A percentile compares a stretch with the other conserved stretches of the same genome.
Conservation (phyloP, 148 eudicot species). For the Oxyria digyna region DNA sequence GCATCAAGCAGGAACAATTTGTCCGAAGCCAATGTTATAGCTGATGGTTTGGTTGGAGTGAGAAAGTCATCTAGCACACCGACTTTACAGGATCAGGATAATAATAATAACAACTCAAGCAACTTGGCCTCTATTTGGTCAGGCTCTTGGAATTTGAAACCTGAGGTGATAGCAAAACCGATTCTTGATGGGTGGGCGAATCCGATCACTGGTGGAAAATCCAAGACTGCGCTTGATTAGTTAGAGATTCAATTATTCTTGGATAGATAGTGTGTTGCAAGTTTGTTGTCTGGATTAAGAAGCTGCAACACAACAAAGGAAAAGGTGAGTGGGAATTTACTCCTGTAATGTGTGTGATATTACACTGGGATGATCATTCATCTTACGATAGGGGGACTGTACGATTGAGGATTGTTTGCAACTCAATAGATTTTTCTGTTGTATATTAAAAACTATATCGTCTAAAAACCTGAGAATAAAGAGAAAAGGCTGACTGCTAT, state of each 20-base stretch:
- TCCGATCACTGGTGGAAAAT: constrained; percentile 49
- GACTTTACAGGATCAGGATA: constrained; percentile 59
- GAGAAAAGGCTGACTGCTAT: background rate
- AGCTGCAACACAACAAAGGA: background rate
- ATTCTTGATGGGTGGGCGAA: constrained; percentile 77
- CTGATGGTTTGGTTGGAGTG: constrained; percentile 37
- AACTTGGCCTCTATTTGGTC: constrained; percentile 54
- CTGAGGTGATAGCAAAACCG: constrained; percentile 55
- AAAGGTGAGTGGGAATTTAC: background rate
- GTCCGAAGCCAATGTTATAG: constrained; percentile 14
- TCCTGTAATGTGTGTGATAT: background rate
- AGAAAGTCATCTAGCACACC: constrained; percentile 80
- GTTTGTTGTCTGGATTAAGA: constrained; percentile 3
- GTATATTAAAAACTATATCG: background rate
- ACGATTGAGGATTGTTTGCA: background rate
- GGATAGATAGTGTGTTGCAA: background rate
- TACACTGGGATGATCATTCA: background rate
- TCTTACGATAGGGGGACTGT: background rate
- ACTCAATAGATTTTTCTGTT: background rate
- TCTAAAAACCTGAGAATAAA: background rate
- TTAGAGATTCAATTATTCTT: background rate
- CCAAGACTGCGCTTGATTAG: constrained; percentile 70
- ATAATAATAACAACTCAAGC: constrained; percentile 23
- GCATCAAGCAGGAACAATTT: constrained; percentile 41
- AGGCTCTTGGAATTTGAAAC: constrained; percentile 62